Evolutionary conservation across 352 stramenopile species (phyloP).

Genomic region (Globisporangium recalcitrans): DNA sequence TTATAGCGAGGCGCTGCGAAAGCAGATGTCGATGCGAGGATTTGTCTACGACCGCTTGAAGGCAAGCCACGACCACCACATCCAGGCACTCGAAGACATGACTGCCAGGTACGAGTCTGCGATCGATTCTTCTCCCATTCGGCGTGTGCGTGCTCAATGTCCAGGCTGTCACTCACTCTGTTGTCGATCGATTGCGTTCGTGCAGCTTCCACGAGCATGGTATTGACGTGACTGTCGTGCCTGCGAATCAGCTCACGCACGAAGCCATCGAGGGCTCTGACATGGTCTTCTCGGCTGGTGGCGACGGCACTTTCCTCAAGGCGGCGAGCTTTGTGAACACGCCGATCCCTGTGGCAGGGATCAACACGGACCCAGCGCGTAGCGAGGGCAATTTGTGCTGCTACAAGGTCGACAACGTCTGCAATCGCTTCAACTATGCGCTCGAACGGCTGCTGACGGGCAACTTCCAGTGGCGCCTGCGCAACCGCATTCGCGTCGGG

Average conservation of each 20-base stretch:
- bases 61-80: constrained; percentile 82
- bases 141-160: too few relatives aligned
- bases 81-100: constrained; percentile 83
- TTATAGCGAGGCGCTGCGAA: constrained; percentile 73
- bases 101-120: constrained; percentile 38
- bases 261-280: constrained; percentile 72
- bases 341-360: constrained; percentile 73
- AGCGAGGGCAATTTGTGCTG: constrained; percentile 86
- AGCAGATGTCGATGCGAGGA: constrained; percentile 89
- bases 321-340: constrained; percentile 84
- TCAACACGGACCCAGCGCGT: constrained; percentile 83
- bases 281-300: constrained; percentile 84
- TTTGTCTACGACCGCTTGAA: constrained; percentile 86
- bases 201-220: constrained; percentile 59
- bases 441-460: constrained; percentile 63
- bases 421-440: constrained; percentile 62
- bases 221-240: constrained; percentile 67
- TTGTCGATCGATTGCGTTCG: not conserved
- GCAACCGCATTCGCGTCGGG: constrained; percentile 79
- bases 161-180: too few relatives aligned
- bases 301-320: constrained; percentile 86
- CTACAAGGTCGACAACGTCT: constrained; percentile 79
- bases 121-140: not conserved
- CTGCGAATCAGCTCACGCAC: constrained; percentile 77
- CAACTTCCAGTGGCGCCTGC: constrained; percentile 76